A percentile compares a stretch with the other conserved stretches of the same genome.
Evolutionary conservation across 768 basidiomycete species (phyloP).

Genomic region (Podaxis rugospora): DNA sequence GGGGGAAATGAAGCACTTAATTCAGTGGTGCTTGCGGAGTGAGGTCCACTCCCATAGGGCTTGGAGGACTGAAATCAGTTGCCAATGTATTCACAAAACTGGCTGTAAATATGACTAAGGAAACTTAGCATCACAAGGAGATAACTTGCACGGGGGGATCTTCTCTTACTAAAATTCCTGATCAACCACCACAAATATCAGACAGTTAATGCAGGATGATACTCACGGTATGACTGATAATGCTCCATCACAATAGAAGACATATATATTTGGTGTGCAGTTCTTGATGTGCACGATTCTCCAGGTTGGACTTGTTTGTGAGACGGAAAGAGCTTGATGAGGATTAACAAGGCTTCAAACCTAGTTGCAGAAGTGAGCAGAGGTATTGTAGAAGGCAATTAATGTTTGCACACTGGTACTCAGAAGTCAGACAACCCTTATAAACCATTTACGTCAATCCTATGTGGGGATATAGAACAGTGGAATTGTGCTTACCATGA

Average conservation of each 20-base stretch:
- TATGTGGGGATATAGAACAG: too few species aligned
- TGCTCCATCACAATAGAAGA: background rate
- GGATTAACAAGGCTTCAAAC: background rate
- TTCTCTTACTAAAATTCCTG: background rate
- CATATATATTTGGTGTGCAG: background rate
- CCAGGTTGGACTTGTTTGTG: background rate
- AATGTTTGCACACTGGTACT: too few species aligned
- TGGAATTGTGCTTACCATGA: too few species aligned
- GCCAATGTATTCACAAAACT: too few species aligned
- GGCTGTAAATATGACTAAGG: too few species aligned
- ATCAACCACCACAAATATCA: background rate
- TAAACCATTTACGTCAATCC: too few species aligned
- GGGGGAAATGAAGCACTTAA: background rate
- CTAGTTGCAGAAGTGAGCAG: background rate
- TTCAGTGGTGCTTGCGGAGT: background rate
- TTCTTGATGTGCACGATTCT: background rate
- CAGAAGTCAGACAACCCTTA: too few species aligned
- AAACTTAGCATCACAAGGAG: background rate
- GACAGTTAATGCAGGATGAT: background rate
- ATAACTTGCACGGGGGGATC: background rate
- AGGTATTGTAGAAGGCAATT: background rate
- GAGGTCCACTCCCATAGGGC: background rate
- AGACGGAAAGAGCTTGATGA: background rate
- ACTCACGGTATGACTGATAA: background rate
- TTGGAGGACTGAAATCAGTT: too few species aligned